Conservation (phyloP, 352 stramenopile genomes). For the Phytophthora capsici region DNA sequence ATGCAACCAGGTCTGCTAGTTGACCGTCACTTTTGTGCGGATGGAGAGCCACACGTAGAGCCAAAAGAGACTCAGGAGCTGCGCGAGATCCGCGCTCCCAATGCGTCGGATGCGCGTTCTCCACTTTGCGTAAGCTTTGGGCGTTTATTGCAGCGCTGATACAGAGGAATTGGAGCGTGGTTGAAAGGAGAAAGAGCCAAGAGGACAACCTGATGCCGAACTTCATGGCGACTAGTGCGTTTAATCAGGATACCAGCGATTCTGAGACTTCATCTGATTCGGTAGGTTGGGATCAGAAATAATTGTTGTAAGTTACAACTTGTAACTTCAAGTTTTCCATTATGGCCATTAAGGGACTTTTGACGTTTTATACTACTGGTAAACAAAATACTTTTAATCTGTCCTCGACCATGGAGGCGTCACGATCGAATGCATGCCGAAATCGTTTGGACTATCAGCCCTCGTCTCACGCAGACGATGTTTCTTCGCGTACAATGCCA, state of each 20-base stretch:
- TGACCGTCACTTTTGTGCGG: constrained; percentile 36
- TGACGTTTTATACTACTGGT: too few relatives aligned
- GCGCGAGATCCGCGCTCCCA: constrained; percentile 43
- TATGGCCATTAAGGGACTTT: too few relatives aligned
- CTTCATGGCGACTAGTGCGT: constrained; percentile 10
- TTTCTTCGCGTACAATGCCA: constrained; percentile 30
- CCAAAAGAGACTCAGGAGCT: constrained; percentile 25
- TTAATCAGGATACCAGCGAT: too few relatives aligned
- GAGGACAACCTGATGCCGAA: background rate
- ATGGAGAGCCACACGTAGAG: constrained; percentile 49
- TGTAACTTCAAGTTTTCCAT: too few relatives aligned
- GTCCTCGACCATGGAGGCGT: constrained; percentile 23
- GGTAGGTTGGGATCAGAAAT: too few relatives aligned
- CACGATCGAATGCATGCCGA: constrained; percentile 27
- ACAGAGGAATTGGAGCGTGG: background rate
- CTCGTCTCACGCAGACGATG: constrained; percentile 6
- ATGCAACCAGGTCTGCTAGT: constrained; percentile 46
- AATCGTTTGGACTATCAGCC: constrained; percentile 17
- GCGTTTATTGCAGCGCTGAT: constrained; percentile 1
- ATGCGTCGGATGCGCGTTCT: constrained; percentile 22
- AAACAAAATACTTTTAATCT: constrained; percentile 7
- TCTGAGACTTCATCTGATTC: too few relatives aligned
- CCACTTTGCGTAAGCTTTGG: constrained; percentile 13
- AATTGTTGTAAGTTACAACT: too few relatives aligned
- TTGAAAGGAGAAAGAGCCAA: constrained; percentile 10